Base-by-base conservation (phyloP, 2,329 filamentous ascomycete genomes). In the Alternaria rosae region DNA sequence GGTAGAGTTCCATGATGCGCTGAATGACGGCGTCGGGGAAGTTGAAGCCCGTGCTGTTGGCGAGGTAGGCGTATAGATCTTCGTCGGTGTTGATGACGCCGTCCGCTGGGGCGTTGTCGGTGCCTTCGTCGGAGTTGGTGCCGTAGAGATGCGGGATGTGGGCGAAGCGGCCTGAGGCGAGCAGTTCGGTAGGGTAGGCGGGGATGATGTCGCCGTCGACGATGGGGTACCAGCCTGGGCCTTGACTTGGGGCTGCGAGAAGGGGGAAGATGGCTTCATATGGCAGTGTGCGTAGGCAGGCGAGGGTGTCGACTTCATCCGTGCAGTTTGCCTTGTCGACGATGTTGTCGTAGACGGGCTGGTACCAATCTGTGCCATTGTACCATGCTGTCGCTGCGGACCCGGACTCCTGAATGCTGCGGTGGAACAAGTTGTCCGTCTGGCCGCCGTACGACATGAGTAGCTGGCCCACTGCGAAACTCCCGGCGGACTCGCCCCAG, bases 81-180 rank as follows among this genome's bases (percentile, higher is more conserved):
- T 80, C 81, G 20, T 82, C 85, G 2, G 85, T 89, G 73, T 89
- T 85, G 66, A 90, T 84, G 28, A 75, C 60, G 17, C 84, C 85
- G 20, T 83, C 85, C 2, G 68, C 76, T 2, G 84, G 82, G 0
- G 82, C 85, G 69, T 89, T 90, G 10, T 82, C 81, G 1, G 85
- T 86, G 3, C 88, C 90, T 76, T 92, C 90, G 68, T 92, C 89
- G 0, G 84, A 84, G 75, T 91, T 91, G 25, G 84, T 85, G 8
- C 90, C 89, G 57, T 86, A 82, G 4, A 92, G 79, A 56, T 91
- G 84, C 0, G 89, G 88, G 1, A 91, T 85, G 58, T 87, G 84
- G 55, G 89, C 85, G 66, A 91, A 91, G 25, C 83, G 83, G 45
- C 88, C 88, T 3, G 82, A 76, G 5, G 81, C 78, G 2, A 92